Base-by-base conservation (phyloP, 352 stramenopile genomes). In the Thraustochytrium sp. region DNA sequence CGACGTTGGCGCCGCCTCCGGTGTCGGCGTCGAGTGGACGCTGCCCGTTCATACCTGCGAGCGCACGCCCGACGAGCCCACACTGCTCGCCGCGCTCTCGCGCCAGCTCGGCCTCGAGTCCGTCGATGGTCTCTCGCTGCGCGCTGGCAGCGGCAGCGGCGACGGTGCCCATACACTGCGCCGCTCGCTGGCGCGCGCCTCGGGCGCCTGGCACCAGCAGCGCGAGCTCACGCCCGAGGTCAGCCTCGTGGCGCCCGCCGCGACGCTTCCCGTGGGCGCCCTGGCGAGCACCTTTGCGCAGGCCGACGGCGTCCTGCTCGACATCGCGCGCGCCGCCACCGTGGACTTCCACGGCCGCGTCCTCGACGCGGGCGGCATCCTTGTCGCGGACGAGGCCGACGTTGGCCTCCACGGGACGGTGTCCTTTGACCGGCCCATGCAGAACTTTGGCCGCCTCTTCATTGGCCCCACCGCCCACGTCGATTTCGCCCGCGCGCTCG, bases 361-460 rank as follows among this genome's bases (percentile, higher is more conserved):
- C 26, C 31, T 63, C 23, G 68, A 80, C 42, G 26, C 34, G 0
- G 68, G 68, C 34, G 68, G 68, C 18, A 21, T 80, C 42, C 36
- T 72, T 44, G 68, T 80, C 8, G 68, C 68, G 5, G 68, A 80
- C 13, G 68, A 80, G 1, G 68, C 1, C 31, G 68, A 80, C 42
- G 53, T 80, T 5, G 68, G 8, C 34, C 5, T 80, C 26, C 53
- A 80, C 34, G 68, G 68, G 18, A 29, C 16, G 11, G 53, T 36
- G 34, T 51, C 40, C 4, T 42, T 80, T 31, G 68, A 80, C 31
- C 42, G 68, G 9, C 68, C 68, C 11, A 46, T 80, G 31, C 34
- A 80, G 49, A 80, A 80, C 31, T 72, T 37, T 72, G 68, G 68
- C 31, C 42, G 68, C 3, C 26, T 80, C 21, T 80, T 75, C 53